Conservation (phyloP, 805 yeast genomes). For the Clavispora vitiphila region DNA sequence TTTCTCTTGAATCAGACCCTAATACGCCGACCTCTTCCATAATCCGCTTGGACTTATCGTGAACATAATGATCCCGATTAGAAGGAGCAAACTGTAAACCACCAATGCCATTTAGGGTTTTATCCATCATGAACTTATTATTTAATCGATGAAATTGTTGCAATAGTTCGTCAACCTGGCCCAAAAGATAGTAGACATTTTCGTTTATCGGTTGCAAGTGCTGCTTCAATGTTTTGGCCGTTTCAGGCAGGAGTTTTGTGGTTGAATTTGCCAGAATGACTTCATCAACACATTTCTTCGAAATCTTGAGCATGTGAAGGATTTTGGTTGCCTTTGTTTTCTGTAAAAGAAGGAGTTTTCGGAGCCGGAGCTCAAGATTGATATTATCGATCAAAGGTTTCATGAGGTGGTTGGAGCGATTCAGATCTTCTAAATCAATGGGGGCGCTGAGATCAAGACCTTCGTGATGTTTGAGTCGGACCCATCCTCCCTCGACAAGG, state of each 20-base stretch:
- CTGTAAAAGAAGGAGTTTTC: conserved; percentile 37
- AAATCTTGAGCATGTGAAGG: conserved; percentile 25
- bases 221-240: conserved; percentile 24
- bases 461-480: conserved; percentile 65
- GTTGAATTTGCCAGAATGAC: conserved; percentile 13
- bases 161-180: conserved; percentile 38
- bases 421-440: neutral
- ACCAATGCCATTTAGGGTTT: conserved; percentile 15
- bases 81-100: conserved; percentile 24
- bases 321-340: conserved; percentile 35
- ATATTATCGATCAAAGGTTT: conserved; percentile 33
- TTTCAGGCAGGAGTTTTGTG: conserved; percentile 17
- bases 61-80: conserved; percentile 36
- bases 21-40: conserved; percentile 9
- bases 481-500: conserved; percentile 58
- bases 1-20: neutral
- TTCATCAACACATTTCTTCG: conserved; percentile 23
- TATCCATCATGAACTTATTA: conserved; percentile 19
- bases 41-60: conserved; percentile 26
- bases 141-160: conserved; percentile 23
- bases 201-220: conserved; percentile 43
- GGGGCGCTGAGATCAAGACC: conserved; percentile 21
- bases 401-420: conserved; percentile 14
- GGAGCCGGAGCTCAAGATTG: conserved; percentile 38
- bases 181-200: conserved; percentile 39